These are phyloP conservation scores for Penicillium salamii DNA, from an alignment of 495 filamentous ascomycete genomes.

Conservation along the genomic window DNA sequence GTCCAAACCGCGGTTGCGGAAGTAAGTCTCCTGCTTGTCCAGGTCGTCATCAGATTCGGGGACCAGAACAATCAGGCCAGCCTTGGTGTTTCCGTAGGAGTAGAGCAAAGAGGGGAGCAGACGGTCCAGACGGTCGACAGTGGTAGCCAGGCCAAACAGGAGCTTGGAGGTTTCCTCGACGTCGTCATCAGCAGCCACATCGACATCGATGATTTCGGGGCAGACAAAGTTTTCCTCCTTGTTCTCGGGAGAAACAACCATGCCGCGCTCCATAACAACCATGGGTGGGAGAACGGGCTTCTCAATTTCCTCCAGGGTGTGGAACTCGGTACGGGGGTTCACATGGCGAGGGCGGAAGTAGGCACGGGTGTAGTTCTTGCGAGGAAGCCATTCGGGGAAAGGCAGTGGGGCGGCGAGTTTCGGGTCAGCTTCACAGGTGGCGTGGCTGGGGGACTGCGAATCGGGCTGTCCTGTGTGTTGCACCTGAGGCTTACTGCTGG, in stretches of 20 bases:
- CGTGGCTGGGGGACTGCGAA: slow-evolving; percentile 10
- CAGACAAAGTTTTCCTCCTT: slow-evolving; percentile 38
- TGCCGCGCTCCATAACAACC: slow-evolving; percentile 46
- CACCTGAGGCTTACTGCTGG: slow-evolving; percentile 11
- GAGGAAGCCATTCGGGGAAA: slow-evolving; percentile 44
- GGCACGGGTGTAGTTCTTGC: slow-evolving; percentile 50
- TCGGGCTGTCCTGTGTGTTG: slow-evolving; percentile 18
- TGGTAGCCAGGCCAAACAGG: slow-evolving; percentile 51
- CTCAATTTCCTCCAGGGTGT: slow-evolving; percentile 40
- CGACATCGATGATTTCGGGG: slow-evolving; percentile 44
- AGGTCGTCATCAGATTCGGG: slow-evolving; percentile 45
- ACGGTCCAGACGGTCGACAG: slow-evolving; percentile 47
- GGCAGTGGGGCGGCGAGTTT: slow-evolving; percentile 37
- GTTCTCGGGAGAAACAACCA: slow-evolving; percentile 42
- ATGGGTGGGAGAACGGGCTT: slow-evolving; percentile 44
- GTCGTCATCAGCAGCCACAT: slow-evolving; percentile 41
- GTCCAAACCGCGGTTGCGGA: slow-evolving; percentile 50
- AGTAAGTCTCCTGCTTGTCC: slow-evolving; percentile 44
- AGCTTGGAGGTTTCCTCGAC: slow-evolving; percentile 51
- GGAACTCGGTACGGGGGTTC: slow-evolving; percentile 38
- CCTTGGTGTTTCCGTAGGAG: slow-evolving; percentile 50
- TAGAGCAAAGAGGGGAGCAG: slow-evolving; percentile 47
- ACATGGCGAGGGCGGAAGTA: slow-evolving; percentile 45
- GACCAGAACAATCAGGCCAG: slow-evolving; percentile 47
- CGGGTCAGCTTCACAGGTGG: slow-evolving; percentile 38